phyloP scores from a whole-genome alignment of 164 flowering plant genomes.

The Berberis vulgaris region DNA sequence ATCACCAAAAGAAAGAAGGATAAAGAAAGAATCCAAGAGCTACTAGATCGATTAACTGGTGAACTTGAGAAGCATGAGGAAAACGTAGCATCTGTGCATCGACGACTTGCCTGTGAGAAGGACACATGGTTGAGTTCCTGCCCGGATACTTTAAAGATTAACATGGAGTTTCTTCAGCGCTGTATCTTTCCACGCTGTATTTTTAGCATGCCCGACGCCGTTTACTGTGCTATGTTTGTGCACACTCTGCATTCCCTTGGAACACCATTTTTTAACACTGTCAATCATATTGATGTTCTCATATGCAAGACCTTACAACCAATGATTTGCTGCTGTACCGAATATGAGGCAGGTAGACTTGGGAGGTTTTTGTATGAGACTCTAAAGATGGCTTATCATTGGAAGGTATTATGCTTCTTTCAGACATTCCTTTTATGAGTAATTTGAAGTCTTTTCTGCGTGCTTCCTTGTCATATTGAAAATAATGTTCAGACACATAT shows the following conservation, averaged over 20 bases:
- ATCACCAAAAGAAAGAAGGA: slow-evolving; percentile 94
- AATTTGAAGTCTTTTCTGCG: too few species aligned
- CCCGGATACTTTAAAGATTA: slow-evolving; percentile 93
- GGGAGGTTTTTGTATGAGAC: slow-evolving; percentile 94
- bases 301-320: slow-evolving; percentile 98
- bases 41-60: slow-evolving; percentile 72
- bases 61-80: slow-evolving; percentile 87
- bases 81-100: slow-evolving; percentile 79
- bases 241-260: slow-evolving; percentile 94
- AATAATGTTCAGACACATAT: neutral
- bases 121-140: slow-evolving; percentile 96
- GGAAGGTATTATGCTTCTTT: slow-evolving; percentile 61
- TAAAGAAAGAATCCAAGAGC: slow-evolving; percentile 93
- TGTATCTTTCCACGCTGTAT: slow-evolving; percentile 97
- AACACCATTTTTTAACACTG: slow-evolving; percentile 97
- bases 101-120: slow-evolving; percentile 80
- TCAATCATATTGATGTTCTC: slow-evolving; percentile 94
- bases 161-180: slow-evolving; percentile 99
- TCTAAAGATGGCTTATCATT: slow-evolving; percentile 83
- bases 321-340: slow-evolving; percentile 99
- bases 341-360: slow-evolving; percentile 94
- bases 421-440: too few species aligned
- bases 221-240: slow-evolving; percentile 95
- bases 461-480: too few species aligned
- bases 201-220: slow-evolving; percentile 98